A percentile compares a stretch with the other conserved stretches of the same genome.
Evolutionary conservation across 1,139 yeast species (phyloP).

Genomic region (Hansenula lynferdii): DNA sequence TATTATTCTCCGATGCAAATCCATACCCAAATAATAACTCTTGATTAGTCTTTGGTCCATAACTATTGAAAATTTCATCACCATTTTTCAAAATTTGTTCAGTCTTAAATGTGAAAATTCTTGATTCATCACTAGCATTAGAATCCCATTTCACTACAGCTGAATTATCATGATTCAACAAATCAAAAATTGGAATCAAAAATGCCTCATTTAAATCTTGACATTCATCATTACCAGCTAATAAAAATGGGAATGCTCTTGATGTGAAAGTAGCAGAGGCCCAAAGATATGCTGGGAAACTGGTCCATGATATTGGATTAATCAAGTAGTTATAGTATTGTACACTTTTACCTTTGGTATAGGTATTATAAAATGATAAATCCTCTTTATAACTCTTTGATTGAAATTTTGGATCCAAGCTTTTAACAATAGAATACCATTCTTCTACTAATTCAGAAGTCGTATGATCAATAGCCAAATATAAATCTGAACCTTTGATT

Average conservation of each 20-base stretch:
- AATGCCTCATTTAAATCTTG: slow-evolving; percentile 50
- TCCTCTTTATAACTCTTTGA: slow-evolving; percentile 14
- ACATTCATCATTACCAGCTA: slow-evolving; percentile 29
- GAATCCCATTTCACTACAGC: slow-evolving; percentile 64
- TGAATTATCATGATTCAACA: slow-evolving; percentile 64
- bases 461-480: slow-evolving; percentile 27
- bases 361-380: slow-evolving; percentile 14
- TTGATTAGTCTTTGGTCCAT: slow-evolving; percentile 84
- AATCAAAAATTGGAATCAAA: slow-evolving; percentile 73
- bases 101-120: slow-evolving; percentile 31
- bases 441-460: slow-evolving; percentile 26
- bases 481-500: slow-evolving; percentile 59
- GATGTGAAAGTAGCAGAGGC: slow-evolving; percentile 65
- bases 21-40: slow-evolving; percentile 60
- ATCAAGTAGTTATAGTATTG: slow-evolving; percentile 20
- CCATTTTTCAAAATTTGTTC: slow-evolving; percentile 26
- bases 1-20: slow-evolving; percentile 57
- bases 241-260: slow-evolving; percentile 69
- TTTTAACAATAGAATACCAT: slow-evolving; percentile 20
- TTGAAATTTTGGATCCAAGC: slow-evolving; percentile 6
- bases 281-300: slow-evolving; percentile 70
- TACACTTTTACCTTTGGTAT: slow-evolving; percentile 14
- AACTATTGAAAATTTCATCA: slow-evolving; percentile 64
- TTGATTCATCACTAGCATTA: slow-evolving; percentile 15
- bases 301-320: slow-evolving; percentile 42